Evolutionary conservation across 73 alveolate genomes (phyloP).

Genomic region (Paramecium sexaurelia): DNA sequence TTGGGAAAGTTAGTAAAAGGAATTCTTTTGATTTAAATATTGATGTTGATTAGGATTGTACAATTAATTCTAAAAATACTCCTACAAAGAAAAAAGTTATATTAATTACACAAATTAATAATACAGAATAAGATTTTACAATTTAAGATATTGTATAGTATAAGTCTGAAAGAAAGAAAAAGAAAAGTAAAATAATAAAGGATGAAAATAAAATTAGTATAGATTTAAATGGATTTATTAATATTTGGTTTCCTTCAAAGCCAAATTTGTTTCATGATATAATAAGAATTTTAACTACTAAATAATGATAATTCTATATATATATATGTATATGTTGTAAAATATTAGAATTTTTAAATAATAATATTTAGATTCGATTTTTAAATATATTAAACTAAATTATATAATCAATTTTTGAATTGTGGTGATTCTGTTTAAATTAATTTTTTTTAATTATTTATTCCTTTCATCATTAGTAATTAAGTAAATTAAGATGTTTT

Average conservation of each 20-base stretch:
- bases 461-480: background rate
- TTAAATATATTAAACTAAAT: constrained; percentile 4
- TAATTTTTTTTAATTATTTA: background rate
- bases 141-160: background rate
- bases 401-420: constrained; percentile 50
- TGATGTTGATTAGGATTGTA: background rate
- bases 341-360: background rate
- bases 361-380: background rate
- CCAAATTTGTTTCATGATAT: background rate
- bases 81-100: background rate
- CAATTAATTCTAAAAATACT: background rate
- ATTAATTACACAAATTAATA: background rate
- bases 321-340: background rate
- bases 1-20: background rate
- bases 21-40: background rate
- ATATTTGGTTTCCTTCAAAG: constrained; percentile 21
- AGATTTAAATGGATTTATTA: constrained; percentile 17
- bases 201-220: constrained; percentile 17
- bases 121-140: background rate
- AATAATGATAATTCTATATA: background rate
- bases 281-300: background rate
- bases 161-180: background rate
- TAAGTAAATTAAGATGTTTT: constrained; percentile 44
- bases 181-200: background rate
- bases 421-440: constrained; percentile 41